These are phyloP conservation scores for Neurospora sp. DNA, from an alignment of 495 filamentous ascomycete genomes.

Conservation along the genomic window DNA sequence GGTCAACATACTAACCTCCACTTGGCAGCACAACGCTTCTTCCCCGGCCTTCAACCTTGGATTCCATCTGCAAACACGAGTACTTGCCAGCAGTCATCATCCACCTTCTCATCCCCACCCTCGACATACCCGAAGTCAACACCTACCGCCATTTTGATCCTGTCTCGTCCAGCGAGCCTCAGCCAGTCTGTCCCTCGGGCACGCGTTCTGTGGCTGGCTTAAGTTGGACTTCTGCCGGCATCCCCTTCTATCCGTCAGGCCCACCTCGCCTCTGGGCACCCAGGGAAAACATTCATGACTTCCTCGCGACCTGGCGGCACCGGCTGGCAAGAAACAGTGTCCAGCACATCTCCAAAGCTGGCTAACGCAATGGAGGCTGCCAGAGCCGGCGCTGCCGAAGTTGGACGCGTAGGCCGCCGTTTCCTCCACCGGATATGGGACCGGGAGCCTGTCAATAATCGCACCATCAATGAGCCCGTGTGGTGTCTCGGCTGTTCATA, in stretches of 20 bases:
- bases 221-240: not conserved
- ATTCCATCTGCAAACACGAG: not conserved
- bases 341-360: constrained; percentile 19
- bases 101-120: not conserved
- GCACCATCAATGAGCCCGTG: constrained; percentile 54
- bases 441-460: constrained; percentile 79
- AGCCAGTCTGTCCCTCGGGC: not conserved
- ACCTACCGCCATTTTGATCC: not conserved
- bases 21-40: not conserved
- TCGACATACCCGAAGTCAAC: not conserved
- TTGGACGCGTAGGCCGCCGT: constrained; percentile 46
- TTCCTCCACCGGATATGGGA: constrained; percentile 95
- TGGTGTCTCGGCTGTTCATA: constrained; percentile 88
- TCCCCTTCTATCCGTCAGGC: not conserved
- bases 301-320: constrained; percentile 11
- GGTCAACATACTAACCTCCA: not conserved
- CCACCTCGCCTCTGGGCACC: not conserved
- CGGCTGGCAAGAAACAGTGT: constrained; percentile 21
- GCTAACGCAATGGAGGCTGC: constrained; percentile 32
- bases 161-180: not conserved
- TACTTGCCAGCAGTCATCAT: not conserved
- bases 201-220: not conserved
- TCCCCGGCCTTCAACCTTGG: not conserved
- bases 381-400: constrained; percentile 26
- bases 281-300: constrained; percentile 7